phyloP scores from a whole-genome alignment of 164 flowering plant species.

The Vitis labrusca region DNA sequence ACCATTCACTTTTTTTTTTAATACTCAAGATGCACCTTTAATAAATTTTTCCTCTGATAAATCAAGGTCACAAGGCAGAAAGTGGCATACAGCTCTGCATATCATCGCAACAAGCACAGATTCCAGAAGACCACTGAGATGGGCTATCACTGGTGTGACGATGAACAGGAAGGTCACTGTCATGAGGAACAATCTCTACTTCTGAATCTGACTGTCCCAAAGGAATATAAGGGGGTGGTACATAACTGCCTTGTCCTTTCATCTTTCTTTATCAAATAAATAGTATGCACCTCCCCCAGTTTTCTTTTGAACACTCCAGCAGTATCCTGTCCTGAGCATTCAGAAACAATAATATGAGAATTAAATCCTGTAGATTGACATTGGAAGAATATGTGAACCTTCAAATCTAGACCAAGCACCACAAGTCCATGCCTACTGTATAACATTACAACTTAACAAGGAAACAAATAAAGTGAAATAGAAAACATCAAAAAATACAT shows the following conservation, averaged over 20 bases:
- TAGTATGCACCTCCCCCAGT: too few relatives aligned
- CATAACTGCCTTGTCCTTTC: conserved; percentile 52
- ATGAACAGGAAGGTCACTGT: conserved; percentile 19
- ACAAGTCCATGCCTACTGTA: too few relatives aligned
- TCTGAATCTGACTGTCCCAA: conserved; percentile 61
- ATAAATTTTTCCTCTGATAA: conserved; percentile 39
- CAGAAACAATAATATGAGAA: too few relatives aligned
- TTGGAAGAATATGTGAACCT: too few relatives aligned
- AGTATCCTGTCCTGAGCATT: too few relatives aligned
- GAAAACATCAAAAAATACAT: too few relatives aligned
- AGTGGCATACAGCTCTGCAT: conserved; percentile 92
- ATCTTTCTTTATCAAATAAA: conserved; percentile 19
- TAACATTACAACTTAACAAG: too few relatives aligned
- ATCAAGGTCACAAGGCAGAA: conserved; percentile 58
- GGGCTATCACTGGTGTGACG: conserved; percentile 20
- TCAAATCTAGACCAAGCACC: too few relatives aligned
- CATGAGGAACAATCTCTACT: conserved; percentile 18
- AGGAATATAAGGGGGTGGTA: conserved; percentile 76
- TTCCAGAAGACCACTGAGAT: conserved; percentile 85
- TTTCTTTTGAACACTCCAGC: too few relatives aligned
- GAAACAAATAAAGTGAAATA: too few relatives aligned
- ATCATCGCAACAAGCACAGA: conserved; percentile 96
- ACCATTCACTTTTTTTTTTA: background rate
- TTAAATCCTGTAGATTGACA: too few relatives aligned
- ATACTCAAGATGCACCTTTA: conserved; percentile 49